Evolutionary conservation across 495 filamentous ascomycete genomes (phyloP), one percentile per base, ranked within the genome.

Genomic region (Aspergillus egyptiacus): DNA sequence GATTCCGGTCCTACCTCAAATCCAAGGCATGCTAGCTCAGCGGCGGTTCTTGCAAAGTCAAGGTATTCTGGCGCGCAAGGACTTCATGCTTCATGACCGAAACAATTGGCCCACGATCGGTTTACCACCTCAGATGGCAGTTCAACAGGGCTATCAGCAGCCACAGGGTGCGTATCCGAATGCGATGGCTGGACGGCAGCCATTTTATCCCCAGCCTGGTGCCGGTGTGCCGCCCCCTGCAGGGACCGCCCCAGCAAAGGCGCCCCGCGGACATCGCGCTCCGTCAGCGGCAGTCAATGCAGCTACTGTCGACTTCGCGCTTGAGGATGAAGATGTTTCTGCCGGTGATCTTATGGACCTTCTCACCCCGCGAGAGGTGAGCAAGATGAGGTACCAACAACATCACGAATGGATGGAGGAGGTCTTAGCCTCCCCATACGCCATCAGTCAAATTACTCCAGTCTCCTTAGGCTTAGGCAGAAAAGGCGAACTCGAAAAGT

Each of bases 361-460:
- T 40, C 69, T 95, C 28, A 91, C 85, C 0, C 89, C 91, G 14
- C 82, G 89, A 6, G 93, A 97, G 50, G 82, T 97, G 54, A 91
- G 87, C 56, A 71, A 83, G 52, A 78, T 80, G 56, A 75, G 93
- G 37, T 98, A 94, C 61, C 84, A 81, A 53, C 93, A 96, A 57
- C 93, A 98, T 58, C 93, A 97, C 55, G 90, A 95, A 65, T 96
- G 91, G 93, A 95, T 97, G 86, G 93, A 96, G 58, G 91, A 98
- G 67, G 81, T 98, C n/a, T 75, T 96, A 36, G 84, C 84, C 2
- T 95, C 89, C 0, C 87, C 89, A 0, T 96, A 91, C 55, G 72
- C 83, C 14, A 86, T 87, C 47, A 74, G 74, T 18, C 85, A 93
- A 55, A 91, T 98, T 37, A 80, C 82, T n/a, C 87, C 90, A 5